Percentiles rank a stretch among this genome's conserved stretches.
These are phyloP conservation scores for Pulveroboletus ravenelii DNA, from an alignment of 768 basidiomycete species.

Conservation along the genomic window DNA sequence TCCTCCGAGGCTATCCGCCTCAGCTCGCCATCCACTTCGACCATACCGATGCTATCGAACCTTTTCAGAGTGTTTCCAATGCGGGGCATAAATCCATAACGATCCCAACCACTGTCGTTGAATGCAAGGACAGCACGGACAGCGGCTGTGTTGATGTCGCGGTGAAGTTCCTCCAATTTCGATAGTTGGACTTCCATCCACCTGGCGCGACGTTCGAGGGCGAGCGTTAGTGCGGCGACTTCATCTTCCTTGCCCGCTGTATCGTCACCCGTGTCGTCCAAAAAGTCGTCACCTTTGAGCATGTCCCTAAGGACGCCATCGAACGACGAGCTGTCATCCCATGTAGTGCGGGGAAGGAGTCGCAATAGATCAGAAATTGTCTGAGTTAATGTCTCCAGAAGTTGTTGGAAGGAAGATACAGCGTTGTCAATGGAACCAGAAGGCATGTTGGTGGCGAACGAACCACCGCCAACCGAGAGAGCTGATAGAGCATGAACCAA, in stretches of 20 bases:
- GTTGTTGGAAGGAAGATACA: constrained; percentile 84
- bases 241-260: constrained; percentile 70
- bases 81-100: constrained; percentile 62
- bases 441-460: constrained; percentile 74
- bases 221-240: constrained; percentile 76
- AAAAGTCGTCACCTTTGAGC: constrained; percentile 83
- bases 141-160: constrained; percentile 86
- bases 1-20: constrained; percentile 63
- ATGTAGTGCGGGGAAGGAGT: constrained; percentile 80
- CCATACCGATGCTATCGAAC: constrained; percentile 62
- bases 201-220: constrained; percentile 81
- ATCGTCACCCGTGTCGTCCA: constrained; percentile 70
- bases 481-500: constrained; percentile 83
- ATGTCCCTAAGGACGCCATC: constrained; percentile 83
- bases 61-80: constrained; percentile 60
- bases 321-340: constrained; percentile 88
- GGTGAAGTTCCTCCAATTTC: constrained; percentile 83
- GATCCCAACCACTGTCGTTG: constrained; percentile 85
- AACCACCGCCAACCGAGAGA: constrained; percentile 78
- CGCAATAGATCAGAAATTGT: constrained; percentile 84
- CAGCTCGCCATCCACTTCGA: constrained; percentile 39
- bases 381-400: constrained; percentile 83
- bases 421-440: constrained; percentile 88
- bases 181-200: constrained; percentile 93
- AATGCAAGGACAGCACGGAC: constrained; percentile 76